Base-by-base conservation (phyloP, 164 flowering plant genomes). In the Kingdonia uniflora region DNA sequence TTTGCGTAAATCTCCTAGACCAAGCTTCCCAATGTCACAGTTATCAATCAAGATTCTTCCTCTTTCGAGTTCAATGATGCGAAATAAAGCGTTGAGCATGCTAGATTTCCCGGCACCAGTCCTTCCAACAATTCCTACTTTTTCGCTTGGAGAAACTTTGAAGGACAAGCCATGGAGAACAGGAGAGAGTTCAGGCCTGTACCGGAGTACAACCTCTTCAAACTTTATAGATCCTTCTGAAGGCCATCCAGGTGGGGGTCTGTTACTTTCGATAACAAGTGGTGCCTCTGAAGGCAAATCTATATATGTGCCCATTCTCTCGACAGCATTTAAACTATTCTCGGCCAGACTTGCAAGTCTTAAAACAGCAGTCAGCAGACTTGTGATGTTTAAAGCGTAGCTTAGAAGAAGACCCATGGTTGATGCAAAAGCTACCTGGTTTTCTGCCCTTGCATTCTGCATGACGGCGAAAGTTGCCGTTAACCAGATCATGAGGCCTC, bases 41-140 rank as follows among this genome's bases (percentile, higher is more conserved):
- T 50, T 84, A 70, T 94, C 97, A 56, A 94, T 84, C 56, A 79
- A 74, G 39, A 94, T 86, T 66, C 77, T 85, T 63, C 99, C 99
- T 45, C 71, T 79, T 62, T 94, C 99, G 49, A 94, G 73, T 61
- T 94, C 99, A 26, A 94, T 96, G 47, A 94, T 81, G 40, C 99
- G 80, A 63, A 94, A 94, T 51, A 94, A 71, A 54, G 99, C 95
- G 67, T 94, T 94, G 5, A 94, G 66, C 92, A 94, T 85, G 76
- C 99, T 94, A 33, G 99, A 94, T 64, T 94, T 94, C 52, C 99
- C 97, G 22, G 99, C 99, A 0, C 99, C 99, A 38, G 99, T 94
- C 62, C 99, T 81, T 22, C 99, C 99, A 62, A 83, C 99, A 50
- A 94, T 83, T 56, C 97, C 99, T 1, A 94, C 82, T 69, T 94